These are phyloP conservation scores for Blepharisma stoltei DNA, from an alignment of 73 alveolate genomes.

Conservation along the genomic window DNA sequence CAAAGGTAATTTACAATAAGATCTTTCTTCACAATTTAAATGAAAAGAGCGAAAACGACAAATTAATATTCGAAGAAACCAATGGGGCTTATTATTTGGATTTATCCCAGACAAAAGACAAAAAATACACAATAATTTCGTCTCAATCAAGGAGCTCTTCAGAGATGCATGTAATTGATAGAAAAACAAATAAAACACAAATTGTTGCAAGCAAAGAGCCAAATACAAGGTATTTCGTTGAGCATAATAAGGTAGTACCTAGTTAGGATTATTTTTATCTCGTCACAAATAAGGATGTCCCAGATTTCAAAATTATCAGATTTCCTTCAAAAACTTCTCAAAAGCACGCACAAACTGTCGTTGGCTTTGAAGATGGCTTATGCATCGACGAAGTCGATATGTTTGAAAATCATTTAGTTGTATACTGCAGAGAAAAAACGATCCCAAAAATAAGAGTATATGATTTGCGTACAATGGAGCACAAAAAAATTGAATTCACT, in stretches of 20 bases:
- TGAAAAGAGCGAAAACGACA: slow-evolving; percentile 39
- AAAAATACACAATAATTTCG: slow-evolving; percentile 37
- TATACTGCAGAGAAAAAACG: slow-evolving; percentile 61
- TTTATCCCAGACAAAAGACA: slow-evolving; percentile 45
- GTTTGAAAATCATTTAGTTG: slow-evolving; percentile 66
- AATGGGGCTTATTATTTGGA: slow-evolving; percentile 50
- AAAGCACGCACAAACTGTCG: slow-evolving; percentile 34
- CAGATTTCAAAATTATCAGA: slow-evolving; percentile 51
- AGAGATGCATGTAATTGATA: slow-evolving; percentile 62
- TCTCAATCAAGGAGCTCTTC: slow-evolving; percentile 37
- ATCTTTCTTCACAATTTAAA: slow-evolving; percentile 35
- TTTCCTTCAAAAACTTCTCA: slow-evolving; percentile 28
- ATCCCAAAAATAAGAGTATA: slow-evolving; percentile 50
- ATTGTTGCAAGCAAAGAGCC: slow-evolving; percentile 40
- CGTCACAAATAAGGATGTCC: slow-evolving; percentile 53
- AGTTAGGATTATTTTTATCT: slow-evolving; percentile 51
- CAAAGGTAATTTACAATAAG: slow-evolving; percentile 8
- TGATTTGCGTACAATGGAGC: slow-evolving; percentile 43
- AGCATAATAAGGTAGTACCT: slow-evolving; percentile 70
- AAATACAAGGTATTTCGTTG: slow-evolving; percentile 48
- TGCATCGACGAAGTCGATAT: slow-evolving; percentile 72
- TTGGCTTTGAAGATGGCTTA: slow-evolving; percentile 43
- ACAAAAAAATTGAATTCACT: slow-evolving; percentile 37
- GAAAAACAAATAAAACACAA: slow-evolving; percentile 34
- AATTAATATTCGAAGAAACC: slow-evolving; percentile 40